These are phyloP conservation scores for Phytopythium chamaehyphon DNA, from an alignment of 352 stramenopile species.

Conservation along the genomic window DNA sequence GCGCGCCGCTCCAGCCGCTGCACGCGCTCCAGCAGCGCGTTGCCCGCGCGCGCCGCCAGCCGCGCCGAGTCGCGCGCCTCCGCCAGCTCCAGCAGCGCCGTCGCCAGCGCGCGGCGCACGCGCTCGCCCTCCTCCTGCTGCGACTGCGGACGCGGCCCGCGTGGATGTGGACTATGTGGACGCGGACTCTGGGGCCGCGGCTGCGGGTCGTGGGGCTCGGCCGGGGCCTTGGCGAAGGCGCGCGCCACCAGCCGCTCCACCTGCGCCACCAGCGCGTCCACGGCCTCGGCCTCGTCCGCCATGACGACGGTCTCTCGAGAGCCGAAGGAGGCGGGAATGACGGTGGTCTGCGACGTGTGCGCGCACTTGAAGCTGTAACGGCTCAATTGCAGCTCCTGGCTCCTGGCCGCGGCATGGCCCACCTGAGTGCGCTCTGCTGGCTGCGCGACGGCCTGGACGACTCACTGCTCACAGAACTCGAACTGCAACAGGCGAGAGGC, in stretches of 20 bases:
- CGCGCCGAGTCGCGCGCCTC: conserved; percentile 37
- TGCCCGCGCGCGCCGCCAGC: conserved; percentile 47
- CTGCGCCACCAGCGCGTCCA: conserved; percentile 18
- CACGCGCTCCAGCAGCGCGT: conserved; percentile 42
- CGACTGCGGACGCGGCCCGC: conserved; percentile 1
- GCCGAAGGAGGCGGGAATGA: conserved; percentile 6
- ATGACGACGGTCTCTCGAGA: conserved; percentile 3
- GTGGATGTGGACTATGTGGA: conserved; percentile 13
- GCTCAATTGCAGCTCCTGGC: not conserved
- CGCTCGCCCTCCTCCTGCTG: conserved; percentile 10
- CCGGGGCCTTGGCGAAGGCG: conserved; percentile 5
- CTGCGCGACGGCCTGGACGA: not conserved
- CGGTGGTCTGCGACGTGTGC: not conserved
- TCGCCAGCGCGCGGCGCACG: conserved; percentile 30
- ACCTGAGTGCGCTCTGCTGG: conserved; percentile 24
- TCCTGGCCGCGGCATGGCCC: conserved; percentile 21
- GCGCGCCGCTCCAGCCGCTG: conserved; percentile 17
- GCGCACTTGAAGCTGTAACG: no score
- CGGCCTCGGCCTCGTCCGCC: conserved; percentile 2
- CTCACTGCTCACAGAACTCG: not conserved
- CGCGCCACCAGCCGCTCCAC: conserved; percentile 28
- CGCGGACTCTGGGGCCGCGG: not conserved
- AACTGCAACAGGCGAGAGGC: conserved; percentile 32
- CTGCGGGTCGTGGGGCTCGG: conserved; percentile 2
- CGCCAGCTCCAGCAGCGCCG: conserved; percentile 37